Evolutionary conservation across 2,329 filamentous ascomycete species (phyloP).

Genomic region (Nemania sp.): DNA sequence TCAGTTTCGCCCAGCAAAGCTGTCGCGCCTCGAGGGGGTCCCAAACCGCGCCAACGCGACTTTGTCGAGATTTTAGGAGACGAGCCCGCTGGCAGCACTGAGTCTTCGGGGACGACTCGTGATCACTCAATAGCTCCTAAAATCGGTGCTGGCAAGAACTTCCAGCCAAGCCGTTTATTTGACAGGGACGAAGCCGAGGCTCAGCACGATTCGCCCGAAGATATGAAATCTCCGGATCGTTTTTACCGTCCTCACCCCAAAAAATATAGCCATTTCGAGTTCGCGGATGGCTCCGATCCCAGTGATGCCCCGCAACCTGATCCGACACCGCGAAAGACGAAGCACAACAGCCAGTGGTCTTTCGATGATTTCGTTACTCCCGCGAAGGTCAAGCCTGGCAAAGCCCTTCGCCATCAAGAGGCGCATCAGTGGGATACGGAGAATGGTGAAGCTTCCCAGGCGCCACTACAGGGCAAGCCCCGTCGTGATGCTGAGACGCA

Average conservation of each 20-base stretch:
- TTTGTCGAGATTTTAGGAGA: conserved; percentile 72
- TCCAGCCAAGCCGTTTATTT: conserved; percentile 65
- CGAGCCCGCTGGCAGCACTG: conserved; percentile 45
- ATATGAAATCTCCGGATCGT: conserved; percentile 45
- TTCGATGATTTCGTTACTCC: conserved; percentile 90
- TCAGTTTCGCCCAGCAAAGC: conserved; percentile 37
- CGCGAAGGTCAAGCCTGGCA: conserved; percentile 66
- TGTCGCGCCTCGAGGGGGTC: conserved; percentile 32
- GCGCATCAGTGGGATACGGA: conserved; percentile 80
- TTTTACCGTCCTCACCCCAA: conserved; percentile 69
- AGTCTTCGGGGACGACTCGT: conserved; percentile 44
- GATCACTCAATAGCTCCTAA: conserved; percentile 53
- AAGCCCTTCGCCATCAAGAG: conserved; percentile 65
- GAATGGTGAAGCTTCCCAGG: conserved; percentile 62
- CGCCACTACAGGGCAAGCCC: conserved; percentile 63
- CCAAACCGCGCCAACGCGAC: conserved; percentile 66
- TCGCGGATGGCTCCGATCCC: conserved; percentile 66
- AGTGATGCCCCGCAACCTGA: conserved; percentile 51
- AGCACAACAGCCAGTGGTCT: conserved; percentile 77
- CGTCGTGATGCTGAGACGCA: conserved; percentile 81
- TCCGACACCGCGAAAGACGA: conserved; percentile 54
- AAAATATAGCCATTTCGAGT: conserved; percentile 86
- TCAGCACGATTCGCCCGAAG: conserved; percentile 48
- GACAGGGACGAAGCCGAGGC: conserved; percentile 56
- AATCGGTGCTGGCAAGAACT: conserved; percentile 62